A percentile compares a stretch with the other conserved stretches of the same genome.
phyloP scores from a whole-genome alignment of 306 rosid species.

The Fragaria iinumae region DNA sequence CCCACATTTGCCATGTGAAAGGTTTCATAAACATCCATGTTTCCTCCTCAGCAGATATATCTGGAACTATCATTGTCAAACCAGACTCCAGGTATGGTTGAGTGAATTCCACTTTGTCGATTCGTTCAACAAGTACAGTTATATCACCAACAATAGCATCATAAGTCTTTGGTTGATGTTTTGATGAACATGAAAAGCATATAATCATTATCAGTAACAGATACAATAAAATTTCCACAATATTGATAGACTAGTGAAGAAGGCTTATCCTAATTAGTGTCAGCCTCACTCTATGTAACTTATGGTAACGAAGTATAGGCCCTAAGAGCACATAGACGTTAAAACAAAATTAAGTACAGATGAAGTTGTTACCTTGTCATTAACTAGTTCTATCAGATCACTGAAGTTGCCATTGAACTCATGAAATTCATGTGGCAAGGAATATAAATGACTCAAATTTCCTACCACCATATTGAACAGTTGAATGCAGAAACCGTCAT shows the following conservation, averaged over 20 bases:
- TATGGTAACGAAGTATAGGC: neutral
- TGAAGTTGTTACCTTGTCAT: constrained; percentile 44
- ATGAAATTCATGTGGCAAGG: constrained; percentile 33
- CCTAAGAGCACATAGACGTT: neutral
- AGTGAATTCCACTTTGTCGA: constrained; percentile 51
- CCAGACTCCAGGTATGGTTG: constrained; percentile 65
- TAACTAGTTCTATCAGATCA: constrained; percentile 40
- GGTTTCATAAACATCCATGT: constrained; percentile 63
- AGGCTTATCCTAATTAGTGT: neutral
- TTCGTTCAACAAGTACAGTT: constrained; percentile 45
- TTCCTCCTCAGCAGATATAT: constrained; percentile 24
- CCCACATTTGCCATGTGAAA: constrained; percentile 64
- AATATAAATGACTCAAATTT: constrained; percentile 19
- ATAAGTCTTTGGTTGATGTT: constrained; percentile 31
- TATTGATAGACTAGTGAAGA: neutral
- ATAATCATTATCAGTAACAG: no score
- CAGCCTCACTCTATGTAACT: neutral
- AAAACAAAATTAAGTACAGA: neutral
- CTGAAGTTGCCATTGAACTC: constrained; percentile 27
- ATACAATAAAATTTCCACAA: neutral
- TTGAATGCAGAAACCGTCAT: constrained; percentile 54
- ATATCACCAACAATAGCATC: constrained; percentile 57
- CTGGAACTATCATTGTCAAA: constrained; percentile 55
- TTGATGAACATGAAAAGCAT: no score
- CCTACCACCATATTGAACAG: constrained; percentile 24